Conservation (phyloP, 2,329 filamentous ascomycete genomes). For the Aspergillus fructus region DNA sequence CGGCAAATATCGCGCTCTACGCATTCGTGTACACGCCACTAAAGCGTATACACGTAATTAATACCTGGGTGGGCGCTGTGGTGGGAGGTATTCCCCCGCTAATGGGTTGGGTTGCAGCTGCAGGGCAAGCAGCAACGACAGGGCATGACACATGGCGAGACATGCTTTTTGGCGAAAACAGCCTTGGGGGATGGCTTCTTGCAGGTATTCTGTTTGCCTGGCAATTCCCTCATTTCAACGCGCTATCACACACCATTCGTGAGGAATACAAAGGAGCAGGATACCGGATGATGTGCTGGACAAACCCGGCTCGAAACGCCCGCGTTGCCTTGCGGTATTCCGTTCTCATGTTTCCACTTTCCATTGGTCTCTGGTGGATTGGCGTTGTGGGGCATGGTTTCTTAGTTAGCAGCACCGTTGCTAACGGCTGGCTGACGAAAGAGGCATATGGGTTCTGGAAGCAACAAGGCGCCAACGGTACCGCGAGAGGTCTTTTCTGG, state of each 20-base stretch:
- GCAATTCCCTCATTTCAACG: conserved; percentile 99
- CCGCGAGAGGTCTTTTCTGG: conserved; percentile 87
- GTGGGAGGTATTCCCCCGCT: conserved; percentile 91
- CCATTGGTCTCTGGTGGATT: conserved; percentile 72
- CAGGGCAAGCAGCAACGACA: conserved; percentile 75
- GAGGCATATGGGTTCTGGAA: conserved; percentile 82
- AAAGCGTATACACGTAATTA: conserved; percentile 80
- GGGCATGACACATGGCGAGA: conserved; percentile 74
- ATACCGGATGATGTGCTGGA: conserved; percentile 76
- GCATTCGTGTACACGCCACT: conserved; percentile 90
- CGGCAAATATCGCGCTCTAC: conserved; percentile 82
- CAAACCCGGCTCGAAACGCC: conserved; percentile 79
- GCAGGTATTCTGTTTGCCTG: conserved; percentile 84
- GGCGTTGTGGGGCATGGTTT: conserved; percentile 87
- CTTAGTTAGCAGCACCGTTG: conserved; percentile 72
- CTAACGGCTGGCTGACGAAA: conserved; percentile 81
- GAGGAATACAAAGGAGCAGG: conserved; percentile 78
- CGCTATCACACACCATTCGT: conserved; percentile 81
- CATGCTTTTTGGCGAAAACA: conserved; percentile 68
- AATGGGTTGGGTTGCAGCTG: conserved; percentile 97
- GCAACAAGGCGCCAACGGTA: conserved; percentile 73
- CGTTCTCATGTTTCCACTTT: conserved; percentile 81
- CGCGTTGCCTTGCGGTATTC: conserved; percentile 88
- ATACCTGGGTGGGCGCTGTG: conserved; percentile 92
- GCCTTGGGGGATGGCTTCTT: conserved; percentile 82